Evolutionary conservation across 495 filamentous ascomycete genomes (phyloP), one percentile per base, ranked within the genome.

Genomic region (Talaromyces ruber): DNA sequence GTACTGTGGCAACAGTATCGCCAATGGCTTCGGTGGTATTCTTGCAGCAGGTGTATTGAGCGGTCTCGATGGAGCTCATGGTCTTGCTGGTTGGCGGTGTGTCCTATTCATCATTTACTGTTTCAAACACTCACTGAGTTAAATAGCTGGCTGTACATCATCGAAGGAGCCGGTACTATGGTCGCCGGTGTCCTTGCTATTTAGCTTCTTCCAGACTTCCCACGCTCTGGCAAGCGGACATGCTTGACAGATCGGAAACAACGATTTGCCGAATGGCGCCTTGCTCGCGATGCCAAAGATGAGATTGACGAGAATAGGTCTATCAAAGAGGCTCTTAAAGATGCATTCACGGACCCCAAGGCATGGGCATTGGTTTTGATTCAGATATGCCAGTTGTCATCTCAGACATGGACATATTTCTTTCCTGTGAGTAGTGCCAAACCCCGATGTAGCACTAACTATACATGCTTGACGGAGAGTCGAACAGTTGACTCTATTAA

Each of bases 11-110:
- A 67, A 67, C 14, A 61, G 67, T 47, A 37, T 72, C 25, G 68
- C 70, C 0, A 67, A 68, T 34, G 66, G 66, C 18, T 72, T 72
- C 34, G 67, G 65, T 1, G 70, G 70, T 4, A 63, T 72, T 21
- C 68, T 72, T 37, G 64, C 70, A 8, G 65, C 64, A 2, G 69
- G 64, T 6, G 69, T 70, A 18, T 67, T 65, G 12, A 60, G 52
- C 24, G 64, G 62, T 11, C 47, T 70, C 7, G 65, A 67, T 26
- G 62, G 64, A 21, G 58, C 64, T 21, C 63, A 55, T 21, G 67
- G 67, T 8, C 64, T 71, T 51, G 64, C 71, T 9, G 63, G 64
- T 7, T 70, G 69, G 67, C 69, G 2, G 65, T 34, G 9, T 11
- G 30, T 34, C 30, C 9, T 34, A 8, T 34, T 11, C 0, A n/a